Conservation (phyloP, 1,139 yeast species). For the Taiozyma onychis region DNA sequence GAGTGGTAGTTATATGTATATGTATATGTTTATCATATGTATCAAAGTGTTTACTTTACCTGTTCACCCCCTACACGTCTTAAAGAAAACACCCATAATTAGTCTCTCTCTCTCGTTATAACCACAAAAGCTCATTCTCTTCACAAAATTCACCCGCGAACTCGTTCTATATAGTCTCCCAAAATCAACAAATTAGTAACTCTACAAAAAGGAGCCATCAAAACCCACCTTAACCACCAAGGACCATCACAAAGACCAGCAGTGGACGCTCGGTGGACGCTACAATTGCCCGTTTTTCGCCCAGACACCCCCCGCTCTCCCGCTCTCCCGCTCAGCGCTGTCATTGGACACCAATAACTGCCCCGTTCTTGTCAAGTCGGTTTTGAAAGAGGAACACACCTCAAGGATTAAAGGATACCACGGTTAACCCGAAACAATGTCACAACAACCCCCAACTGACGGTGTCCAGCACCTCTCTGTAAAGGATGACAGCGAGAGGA, state of each 20-base stretch:
- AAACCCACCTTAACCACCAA: background rate
- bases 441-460: constrained; percentile 5
- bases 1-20: too few species aligned
- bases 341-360: background rate
- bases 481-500: background rate
- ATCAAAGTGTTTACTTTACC: too few species aligned
- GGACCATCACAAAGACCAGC: background rate
- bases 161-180: background rate
- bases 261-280: background rate
- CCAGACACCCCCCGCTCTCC: too few species aligned
- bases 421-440: background rate
- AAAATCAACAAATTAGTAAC: background rate
- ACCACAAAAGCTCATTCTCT: too few species aligned
- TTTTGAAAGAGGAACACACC: background rate
- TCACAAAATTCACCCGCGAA: background rate
- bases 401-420: background rate
- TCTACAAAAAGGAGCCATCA: background rate
- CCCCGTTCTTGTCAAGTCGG: background rate
- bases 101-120: too few species aligned
- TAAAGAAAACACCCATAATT: too few species aligned
- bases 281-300: background rate
- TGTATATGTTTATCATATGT: too few species aligned
- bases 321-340: background rate
- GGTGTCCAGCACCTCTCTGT: background rate
- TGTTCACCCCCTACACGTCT: too few species aligned